Evolutionary conservation across 2,329 filamentous ascomycete species (phyloP), one percentile per base, ranked within the genome.

Genomic region (Fusarium sp.): DNA sequence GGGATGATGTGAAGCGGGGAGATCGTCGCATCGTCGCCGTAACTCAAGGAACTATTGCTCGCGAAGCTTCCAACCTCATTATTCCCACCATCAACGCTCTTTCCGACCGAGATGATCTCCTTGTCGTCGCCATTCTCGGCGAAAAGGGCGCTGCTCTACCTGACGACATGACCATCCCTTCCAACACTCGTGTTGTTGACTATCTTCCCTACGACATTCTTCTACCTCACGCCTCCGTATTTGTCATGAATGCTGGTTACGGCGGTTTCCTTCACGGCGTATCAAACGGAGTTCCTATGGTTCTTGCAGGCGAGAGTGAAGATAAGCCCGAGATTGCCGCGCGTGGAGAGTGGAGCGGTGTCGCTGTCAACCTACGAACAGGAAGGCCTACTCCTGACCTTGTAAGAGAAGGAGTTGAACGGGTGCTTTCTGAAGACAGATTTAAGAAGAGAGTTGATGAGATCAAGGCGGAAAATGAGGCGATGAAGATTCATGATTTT

Each of bases 161-260:
- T 2, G 57, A 54, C 2, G 34, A 75, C 18, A 72, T 78, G 6
- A 20, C 70, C 2, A 65, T 84, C 4, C 82, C 84, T 0, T 29
- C 60, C 2, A 87, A 87, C 67, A 77, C 80, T 1, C 77, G 80
- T 12, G 79, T 85, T 6, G 75, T 82, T 24, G 83, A 86, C 71
- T 86, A 84, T 68, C 73, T 87, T 6, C 79, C 84, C 6, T 87
- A 86, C 65, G 83, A 87, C 60, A 75, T 79, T 0, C 62, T 86
- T 2, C 76, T 87, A 2, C 80, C 81, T 2, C 65, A 85, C 71
- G 77, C 78, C 32, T 83, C 81, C 43, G 78, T 84, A 1, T 84
- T 86, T 29, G 77, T 87, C 18, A 80, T 80, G 14, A 87, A 86
- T 50, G 85, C 81, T 14, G 84, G 85, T 6, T 87, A 84, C 59